Evolutionary conservation across 2,329 filamentous ascomycete genomes (phyloP).

Genomic region (Teratosphaeria epicoccoides): DNA sequence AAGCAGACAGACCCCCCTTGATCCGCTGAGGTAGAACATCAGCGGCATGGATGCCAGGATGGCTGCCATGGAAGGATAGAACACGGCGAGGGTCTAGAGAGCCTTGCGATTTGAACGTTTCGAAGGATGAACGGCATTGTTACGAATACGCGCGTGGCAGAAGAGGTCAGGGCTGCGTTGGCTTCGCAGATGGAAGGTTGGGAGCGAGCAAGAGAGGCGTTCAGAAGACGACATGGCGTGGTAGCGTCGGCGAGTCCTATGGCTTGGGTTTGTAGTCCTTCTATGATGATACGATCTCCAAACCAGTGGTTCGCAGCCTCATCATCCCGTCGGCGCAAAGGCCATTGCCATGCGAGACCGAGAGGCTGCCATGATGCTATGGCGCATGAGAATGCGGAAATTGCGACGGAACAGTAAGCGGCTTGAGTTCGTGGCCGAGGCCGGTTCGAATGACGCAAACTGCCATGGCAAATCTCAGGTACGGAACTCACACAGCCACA

Average conservation of each 20-base stretch:
- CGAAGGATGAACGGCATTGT: not conserved
- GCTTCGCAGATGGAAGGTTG: not conserved
- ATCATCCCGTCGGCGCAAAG: not conserved
- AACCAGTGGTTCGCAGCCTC: not conserved
- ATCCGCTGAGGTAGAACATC: constrained; percentile 10
- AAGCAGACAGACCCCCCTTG: constrained; percentile 27
- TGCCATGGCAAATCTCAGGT: too few species aligned
- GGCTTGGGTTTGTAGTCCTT: not conserved
- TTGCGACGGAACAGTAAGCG: too few species aligned
- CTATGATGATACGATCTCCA: not conserved
- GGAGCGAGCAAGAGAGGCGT: not conserved
- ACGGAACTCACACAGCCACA: not conserved
- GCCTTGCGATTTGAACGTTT: not conserved
- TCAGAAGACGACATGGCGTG: not conserved
- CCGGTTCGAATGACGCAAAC: not conserved
- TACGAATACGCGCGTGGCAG: not conserved
- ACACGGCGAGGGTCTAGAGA: not conserved
- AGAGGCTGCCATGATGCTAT: not conserved
- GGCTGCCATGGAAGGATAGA: not conserved
- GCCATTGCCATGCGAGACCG: not conserved
- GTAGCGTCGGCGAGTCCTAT: not conserved
- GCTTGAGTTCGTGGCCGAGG: not conserved
- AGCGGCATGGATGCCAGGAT: not conserved
- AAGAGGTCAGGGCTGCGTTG: not conserved
- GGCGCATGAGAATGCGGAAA: too few species aligned